Evolutionary conservation across 202 grass and related monocot species (phyloP).

Genomic region (Carex arenaria): DNA sequence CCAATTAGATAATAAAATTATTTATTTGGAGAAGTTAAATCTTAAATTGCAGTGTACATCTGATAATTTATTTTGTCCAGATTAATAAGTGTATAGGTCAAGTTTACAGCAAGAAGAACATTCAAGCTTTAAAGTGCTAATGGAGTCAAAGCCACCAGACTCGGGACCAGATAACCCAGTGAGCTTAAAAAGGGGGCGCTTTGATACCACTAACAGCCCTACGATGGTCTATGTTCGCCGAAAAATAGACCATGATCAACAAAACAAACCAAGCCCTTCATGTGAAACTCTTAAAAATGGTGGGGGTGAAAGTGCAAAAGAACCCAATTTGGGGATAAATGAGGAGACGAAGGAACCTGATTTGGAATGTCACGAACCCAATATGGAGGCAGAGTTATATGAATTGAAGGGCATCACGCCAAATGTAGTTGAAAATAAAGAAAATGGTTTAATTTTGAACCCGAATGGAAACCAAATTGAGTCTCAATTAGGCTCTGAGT

Average conservation of each 20-base stretch:
- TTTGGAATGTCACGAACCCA: conserved; percentile 19
- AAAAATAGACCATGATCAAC: conserved; percentile 26
- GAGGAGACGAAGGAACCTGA: conserved; percentile 12
- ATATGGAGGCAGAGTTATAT: background rate
- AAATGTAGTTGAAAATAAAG: conserved; percentile 4
- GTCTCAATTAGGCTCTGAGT: background rate
- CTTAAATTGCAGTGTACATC: background rate
- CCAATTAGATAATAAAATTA: background rate
- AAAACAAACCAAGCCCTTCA: background rate
- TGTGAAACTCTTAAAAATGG: conserved; percentile 5
- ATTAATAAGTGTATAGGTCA: background rate
- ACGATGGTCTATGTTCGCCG: conserved; percentile 22
- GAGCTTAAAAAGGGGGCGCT: conserved; percentile 8
- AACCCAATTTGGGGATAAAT: background rate
- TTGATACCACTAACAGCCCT: conserved; percentile 21
- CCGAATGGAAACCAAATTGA: background rate
- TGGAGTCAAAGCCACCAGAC: conserved; percentile 12
- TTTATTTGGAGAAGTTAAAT: background rate
- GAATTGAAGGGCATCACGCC: background rate
- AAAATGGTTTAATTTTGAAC: conserved; percentile 11
- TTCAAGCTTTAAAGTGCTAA: conserved; percentile 2
- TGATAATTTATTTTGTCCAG: background rate
- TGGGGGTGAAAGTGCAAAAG: conserved; percentile 8
- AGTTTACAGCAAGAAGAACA: background rate
- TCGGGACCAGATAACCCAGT: background rate